A percentile compares a stretch with the other conserved stretches of the same genome.
These are phyloP conservation scores for Microcyclosporella mali DNA, from an alignment of 2,329 filamentous ascomycete species.

Conservation along the genomic window DNA sequence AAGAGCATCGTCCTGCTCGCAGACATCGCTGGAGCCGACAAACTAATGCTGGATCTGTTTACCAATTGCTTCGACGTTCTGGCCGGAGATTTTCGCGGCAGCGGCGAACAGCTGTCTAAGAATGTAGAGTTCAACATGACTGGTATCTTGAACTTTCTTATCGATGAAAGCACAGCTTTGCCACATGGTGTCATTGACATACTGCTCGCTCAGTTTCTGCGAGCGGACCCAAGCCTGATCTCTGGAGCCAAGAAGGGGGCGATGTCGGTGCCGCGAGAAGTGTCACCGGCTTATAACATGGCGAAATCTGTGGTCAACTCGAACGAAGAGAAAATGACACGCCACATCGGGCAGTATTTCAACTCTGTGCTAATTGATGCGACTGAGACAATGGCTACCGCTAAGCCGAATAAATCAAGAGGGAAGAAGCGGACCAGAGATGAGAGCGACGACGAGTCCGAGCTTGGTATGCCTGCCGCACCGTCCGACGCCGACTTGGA, in stretches of 20 bases:
- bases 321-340: slow-evolving; percentile 88
- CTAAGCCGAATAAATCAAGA: slow-evolving; percentile 47
- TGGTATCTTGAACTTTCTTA: slow-evolving; percentile 71
- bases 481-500: slow-evolving; percentile 78
- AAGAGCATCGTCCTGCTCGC: slow-evolving; percentile 91
- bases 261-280: slow-evolving; percentile 59
- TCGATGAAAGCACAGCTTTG: slow-evolving; percentile 76
- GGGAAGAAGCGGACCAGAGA: slow-evolving; percentile 33
- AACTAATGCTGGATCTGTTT: slow-evolving; percentile 74
- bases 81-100: slow-evolving; percentile 66
- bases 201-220: slow-evolving; percentile 90
- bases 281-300: slow-evolving; percentile 92
- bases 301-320: slow-evolving; percentile 88
- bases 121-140: slow-evolving; percentile 93
- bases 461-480: slow-evolving; percentile 30
- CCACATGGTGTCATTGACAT: slow-evolving; percentile 81
- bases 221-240: slow-evolving; percentile 64
- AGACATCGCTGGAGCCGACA: slow-evolving; percentile 76
- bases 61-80: slow-evolving; percentile 87
- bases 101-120: slow-evolving; percentile 78
- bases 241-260: slow-evolving; percentile 36
- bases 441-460: slow-evolving; percentile 39
- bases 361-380: slow-evolving; percentile 93
- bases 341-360: slow-evolving; percentile 92
- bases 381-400: slow-evolving; percentile 34